Evolutionary conservation across 1,284 basidiomycete genomes (phyloP), one percentile per base, ranked within the genome.

Genomic region (Neolentinus lepideus): DNA sequence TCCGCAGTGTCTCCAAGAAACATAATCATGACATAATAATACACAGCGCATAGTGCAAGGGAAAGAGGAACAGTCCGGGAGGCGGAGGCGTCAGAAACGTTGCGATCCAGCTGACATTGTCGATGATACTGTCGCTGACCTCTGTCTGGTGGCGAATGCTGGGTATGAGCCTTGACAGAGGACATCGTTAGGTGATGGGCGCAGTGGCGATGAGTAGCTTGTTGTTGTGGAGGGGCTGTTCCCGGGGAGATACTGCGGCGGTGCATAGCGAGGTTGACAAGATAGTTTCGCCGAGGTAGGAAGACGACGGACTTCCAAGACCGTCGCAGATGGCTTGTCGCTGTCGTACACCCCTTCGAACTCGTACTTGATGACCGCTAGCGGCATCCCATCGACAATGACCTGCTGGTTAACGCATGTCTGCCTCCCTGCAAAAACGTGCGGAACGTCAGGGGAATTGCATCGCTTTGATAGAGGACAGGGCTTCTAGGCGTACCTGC

Each of bases 331-430:
- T n/a, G 85, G 83, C 66, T 75, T 69, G 57, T 67, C 63, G 45
- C 73, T 73, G 63, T 71, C 71, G 59, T 69, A 69, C 21, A 65
- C 59, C 65, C 83, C 79, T 61, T 84, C 80, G 60, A 90, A 71
- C 59, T 85, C 80, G 67, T 88, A 89, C 50, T 83, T 74, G 60
- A 88, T 70, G 59, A 78, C 78, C 48, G 85, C 77, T 50, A 87
- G 69, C 16, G 80, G 75, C 59, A 79, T 75, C 60, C 77, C 77
- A 69, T 88, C 85, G 57, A 82, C 76, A 56, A 81, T 70, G 59
- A 90, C 73, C 70, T 88, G 81, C 70, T 90, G 87, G 31, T 80
- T 81, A 64, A 90, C 75, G 45, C 69, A 74, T 19, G 75, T 79
- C 57, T 76, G 71, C 56, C 75, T 66, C 61, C 71, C 83, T 83